Percentiles rank a stretch among this genome's conserved stretches.
Conservation (phyloP, 352 stramenopile genomes). For the Globisporangium parvum region DNA sequence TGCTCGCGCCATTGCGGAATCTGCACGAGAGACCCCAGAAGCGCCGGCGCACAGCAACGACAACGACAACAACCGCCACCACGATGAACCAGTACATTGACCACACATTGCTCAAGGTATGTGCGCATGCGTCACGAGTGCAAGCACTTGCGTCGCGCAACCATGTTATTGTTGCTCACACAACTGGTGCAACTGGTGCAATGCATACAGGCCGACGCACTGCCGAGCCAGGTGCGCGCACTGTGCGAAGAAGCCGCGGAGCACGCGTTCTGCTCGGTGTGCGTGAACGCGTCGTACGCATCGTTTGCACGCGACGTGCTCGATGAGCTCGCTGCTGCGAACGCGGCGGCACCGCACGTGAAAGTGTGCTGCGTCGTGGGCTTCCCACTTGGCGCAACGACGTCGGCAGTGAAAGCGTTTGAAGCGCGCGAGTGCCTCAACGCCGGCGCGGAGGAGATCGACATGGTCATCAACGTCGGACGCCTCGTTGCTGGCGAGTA, state of each 20-base stretch:
- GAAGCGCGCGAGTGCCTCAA: slow-evolving; percentile 62
- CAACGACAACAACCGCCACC: background rate
- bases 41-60: slow-evolving; percentile 2
- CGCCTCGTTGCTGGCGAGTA: slow-evolving; percentile 53
- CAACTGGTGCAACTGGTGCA: slow-evolving; percentile 2
- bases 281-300: slow-evolving; percentile 75
- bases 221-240: slow-evolving; percentile 49
- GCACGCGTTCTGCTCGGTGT: slow-evolving; percentile 73
- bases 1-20: slow-evolving; percentile 6
- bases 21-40: slow-evolving; percentile 4
- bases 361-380: slow-evolving; percentile 82
- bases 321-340: slow-evolving; percentile 31
- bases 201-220: slow-evolving; percentile 43
- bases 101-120: slow-evolving; percentile 75
- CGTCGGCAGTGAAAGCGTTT: slow-evolving; percentile 59
- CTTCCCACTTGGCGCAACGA: slow-evolving; percentile 68
- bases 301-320: slow-evolving; percentile 55
- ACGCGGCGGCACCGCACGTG: slow-evolving; percentile 23
- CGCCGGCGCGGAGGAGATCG: slow-evolving; percentile 77
- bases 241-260: slow-evolving; percentile 67
- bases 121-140: slow-evolving; percentile 7
- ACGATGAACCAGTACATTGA: slow-evolving; percentile 64
- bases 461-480: slow-evolving; percentile 85
- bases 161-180: background rate
- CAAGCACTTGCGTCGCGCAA: background rate